Percentiles rank a stretch among this genome's conserved stretches.
phyloP scores from a whole-genome alignment of 2,329 filamentous ascomycete genomes.

The Curvularia verruculosa region DNA sequence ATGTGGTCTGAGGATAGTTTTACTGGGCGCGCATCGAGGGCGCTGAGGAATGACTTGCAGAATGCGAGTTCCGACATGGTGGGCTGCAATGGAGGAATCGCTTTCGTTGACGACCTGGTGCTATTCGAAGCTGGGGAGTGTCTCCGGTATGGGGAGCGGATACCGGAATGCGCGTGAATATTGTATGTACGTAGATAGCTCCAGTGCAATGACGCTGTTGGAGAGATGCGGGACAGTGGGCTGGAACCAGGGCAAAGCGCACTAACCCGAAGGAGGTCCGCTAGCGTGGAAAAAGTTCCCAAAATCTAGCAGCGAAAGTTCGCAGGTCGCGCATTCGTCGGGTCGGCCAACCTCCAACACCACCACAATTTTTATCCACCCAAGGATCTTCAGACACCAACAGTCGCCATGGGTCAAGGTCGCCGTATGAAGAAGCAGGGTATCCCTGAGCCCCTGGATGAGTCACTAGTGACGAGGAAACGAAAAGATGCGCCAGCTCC shows the following conservation, averaged over 20 bases:
- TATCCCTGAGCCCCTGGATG: slow-evolving; percentile 79
- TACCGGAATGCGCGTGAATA: slow-evolving; percentile 1
- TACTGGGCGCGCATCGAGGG: slow-evolving; percentile 76
- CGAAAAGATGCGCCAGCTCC: slow-evolving; percentile 75
- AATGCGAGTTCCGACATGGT: slow-evolving; percentile 73
- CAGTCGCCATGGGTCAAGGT: slow-evolving; percentile 75
- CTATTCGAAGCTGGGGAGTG: not conserved
- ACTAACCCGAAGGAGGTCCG: slow-evolving; percentile 19
- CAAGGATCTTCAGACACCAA: not conserved
- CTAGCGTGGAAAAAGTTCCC: slow-evolving; percentile 21
- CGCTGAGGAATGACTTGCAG: slow-evolving; percentile 79
- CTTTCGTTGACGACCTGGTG: not conserved
- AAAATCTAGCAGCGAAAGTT: slow-evolving; percentile 32
- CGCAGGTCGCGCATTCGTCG: slow-evolving; percentile 21
- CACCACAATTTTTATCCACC: slow-evolving; percentile 5
- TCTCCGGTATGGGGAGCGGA: not conserved
- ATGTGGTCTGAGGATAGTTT: slow-evolving; percentile 91
- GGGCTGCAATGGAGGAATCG: slow-evolving; percentile 2
- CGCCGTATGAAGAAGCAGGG: slow-evolving; percentile 97
- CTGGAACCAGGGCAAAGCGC: slow-evolving; percentile 5
- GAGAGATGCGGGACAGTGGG: slow-evolving; percentile 27
- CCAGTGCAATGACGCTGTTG: slow-evolving; percentile 41
- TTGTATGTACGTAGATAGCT: slow-evolving; percentile 3
- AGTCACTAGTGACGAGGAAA: slow-evolving; percentile 78
- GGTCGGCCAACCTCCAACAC: slow-evolving; percentile 9